Evolutionary conservation across 768 basidiomycete genomes (phyloP), one percentile per base, ranked within the genome.

Genomic region (Trametes punicea): DNA sequence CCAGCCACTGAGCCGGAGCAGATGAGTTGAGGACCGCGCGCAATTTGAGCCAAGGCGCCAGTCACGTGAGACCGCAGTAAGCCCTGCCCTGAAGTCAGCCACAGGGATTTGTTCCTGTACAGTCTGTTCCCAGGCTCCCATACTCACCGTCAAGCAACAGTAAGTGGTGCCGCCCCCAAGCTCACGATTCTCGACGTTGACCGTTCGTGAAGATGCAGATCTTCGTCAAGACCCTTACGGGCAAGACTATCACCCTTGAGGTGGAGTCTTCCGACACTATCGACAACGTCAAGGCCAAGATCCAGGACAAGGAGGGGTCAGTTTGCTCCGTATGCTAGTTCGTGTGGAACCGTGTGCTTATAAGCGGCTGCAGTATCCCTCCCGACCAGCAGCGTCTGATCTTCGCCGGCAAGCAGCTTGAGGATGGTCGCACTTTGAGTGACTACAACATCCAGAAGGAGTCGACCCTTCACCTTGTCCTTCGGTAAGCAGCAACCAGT

Each of bases 391-490:
- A 97, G 69, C 88, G 93, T 56, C 80, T 97, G 60, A 97, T 95
- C 73, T 93, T 98, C 64, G 96, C 96, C 56, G 96, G 96, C 51
- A 98, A 98, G 82, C 96, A 98, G 74, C 85, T 98, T 56, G 96
- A 98, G 75, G 96, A 98, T 73, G 96, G 96, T 44, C 90, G 96
- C 65, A 98, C 95, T 6, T 79, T 98, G 40, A 88, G 83, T 64
- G 96, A 98, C 76, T 98, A 96, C 81, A 96, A 96, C 79, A 97
- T 96, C 70, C 93, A 95, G 78, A 94, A 95, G 77, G 95, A 98
- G 75, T 95, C 93, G 20, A 98, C 95, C 25, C 90, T 98, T 64
- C 95, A 98, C 77, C 80, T 98, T 66, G 94, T 98, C 64, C 92
- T 96, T 73, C 92, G 93, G 90, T 90, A 59, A 69, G 85, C 71